Conservation (phyloP, 805 yeast species). For the Torulaspora delbrueckii region DNA sequence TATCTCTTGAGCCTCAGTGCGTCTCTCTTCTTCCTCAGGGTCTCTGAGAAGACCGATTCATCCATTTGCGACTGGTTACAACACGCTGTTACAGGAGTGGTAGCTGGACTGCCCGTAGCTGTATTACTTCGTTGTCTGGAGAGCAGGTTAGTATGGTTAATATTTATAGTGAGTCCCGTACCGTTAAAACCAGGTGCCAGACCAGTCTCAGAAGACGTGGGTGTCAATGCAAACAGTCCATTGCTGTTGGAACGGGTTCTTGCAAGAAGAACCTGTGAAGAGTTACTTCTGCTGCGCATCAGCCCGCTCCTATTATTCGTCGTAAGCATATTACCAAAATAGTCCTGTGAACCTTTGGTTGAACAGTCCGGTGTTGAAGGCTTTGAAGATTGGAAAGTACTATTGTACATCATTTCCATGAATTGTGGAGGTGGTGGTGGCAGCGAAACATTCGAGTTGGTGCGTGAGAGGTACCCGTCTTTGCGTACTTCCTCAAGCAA, state of each 20-base stretch:
- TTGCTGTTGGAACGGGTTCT: constrained; percentile 24
- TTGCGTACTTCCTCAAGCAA: constrained; percentile 32
- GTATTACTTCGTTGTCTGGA: constrained; percentile 13
- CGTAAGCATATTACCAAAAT: constrained; percentile 7
- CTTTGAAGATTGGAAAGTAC: constrained; percentile 11
- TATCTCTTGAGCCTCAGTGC: constrained; percentile 13
- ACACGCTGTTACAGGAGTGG: constrained; percentile 1
- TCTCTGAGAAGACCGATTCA: constrained; percentile 5
- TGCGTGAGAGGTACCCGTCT: constrained; percentile 29
- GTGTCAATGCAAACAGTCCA: constrained; percentile 19
- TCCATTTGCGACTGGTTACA: constrained; percentile 3
- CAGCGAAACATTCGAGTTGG: constrained; percentile 25
- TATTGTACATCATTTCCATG: constrained; percentile 10
- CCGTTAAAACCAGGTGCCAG: constrained; percentile 9
- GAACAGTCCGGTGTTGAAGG: constrained; percentile 7
- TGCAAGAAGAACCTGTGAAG: constrained; percentile 20
- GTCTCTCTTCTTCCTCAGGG: constrained; percentile 14
- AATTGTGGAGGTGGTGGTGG: constrained; percentile 22
- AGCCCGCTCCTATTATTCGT: constrained; percentile 8
- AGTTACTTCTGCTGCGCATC: constrained; percentile 25
- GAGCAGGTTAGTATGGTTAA: constrained; percentile 8
- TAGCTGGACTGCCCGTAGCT: constrained; percentile 3
- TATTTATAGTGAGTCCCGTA: constrained; percentile 3
- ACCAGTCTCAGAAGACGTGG: constrained; percentile 16
- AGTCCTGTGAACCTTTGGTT: constrained; percentile 12